A percentile compares a stretch with the other conserved stretches of the same genome.
Evolutionary conservation across 2,329 filamentous ascomycete species (phyloP).

Genomic region (Pseudogymnoascus sp.): DNA sequence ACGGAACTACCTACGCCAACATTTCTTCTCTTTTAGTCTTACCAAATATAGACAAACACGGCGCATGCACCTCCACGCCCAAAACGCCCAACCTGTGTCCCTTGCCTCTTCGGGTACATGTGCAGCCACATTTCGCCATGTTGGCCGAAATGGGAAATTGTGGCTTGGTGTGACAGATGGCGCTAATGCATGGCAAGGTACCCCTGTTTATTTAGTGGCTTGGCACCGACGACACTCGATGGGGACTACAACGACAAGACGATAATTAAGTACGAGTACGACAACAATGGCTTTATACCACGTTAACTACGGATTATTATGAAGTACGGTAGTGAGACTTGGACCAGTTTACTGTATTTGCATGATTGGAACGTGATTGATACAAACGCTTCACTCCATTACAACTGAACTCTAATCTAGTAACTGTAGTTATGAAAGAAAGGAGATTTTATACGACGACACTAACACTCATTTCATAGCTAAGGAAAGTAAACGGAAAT

Average conservation of each 20-base stretch:
- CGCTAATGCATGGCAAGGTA: neutral
- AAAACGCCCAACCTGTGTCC: neutral
- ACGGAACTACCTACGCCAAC: neutral
- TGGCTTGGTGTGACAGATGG: neutral
- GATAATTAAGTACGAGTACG: neutral
- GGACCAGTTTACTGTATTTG: neutral
- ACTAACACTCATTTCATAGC: neutral
- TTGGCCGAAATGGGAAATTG: neutral
- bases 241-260: neutral
- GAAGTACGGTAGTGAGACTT: neutral
- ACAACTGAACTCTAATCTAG: neutral
- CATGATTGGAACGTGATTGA: neutral
- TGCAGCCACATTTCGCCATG: neutral
- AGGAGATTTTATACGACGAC: neutral
- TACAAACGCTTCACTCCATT: neutral
- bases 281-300: neutral
- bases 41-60: neutral
- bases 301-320: neutral
- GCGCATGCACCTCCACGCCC: neutral
- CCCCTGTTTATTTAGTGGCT: neutral
- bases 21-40: neutral
- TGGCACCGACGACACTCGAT: neutral
- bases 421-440: neutral
- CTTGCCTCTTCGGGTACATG: neutral
- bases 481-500: neutral